Percentiles rank a stretch among this genome's conserved stretches.
These are phyloP conservation scores for Trichoderma aggressivum DNA, from an alignment of 2,329 filamentous ascomycete species.

Conservation along the genomic window DNA sequence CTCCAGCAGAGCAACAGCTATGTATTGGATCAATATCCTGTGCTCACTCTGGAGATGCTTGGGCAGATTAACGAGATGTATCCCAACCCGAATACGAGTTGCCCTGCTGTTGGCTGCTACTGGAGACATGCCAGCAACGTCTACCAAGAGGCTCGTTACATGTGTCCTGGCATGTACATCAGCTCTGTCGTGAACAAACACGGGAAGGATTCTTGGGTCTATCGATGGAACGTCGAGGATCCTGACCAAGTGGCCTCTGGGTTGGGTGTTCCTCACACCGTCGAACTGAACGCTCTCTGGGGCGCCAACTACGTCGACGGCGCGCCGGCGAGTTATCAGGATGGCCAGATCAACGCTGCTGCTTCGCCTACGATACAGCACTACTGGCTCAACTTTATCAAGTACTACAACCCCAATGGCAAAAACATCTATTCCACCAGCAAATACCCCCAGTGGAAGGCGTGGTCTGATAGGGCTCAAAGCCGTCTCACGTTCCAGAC, in stretches of 20 bases:
- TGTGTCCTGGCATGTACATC: constrained; percentile 35
- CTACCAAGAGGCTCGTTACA: constrained; percentile 36
- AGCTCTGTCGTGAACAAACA: constrained; percentile 30
- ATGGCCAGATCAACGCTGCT: constrained; percentile 48
- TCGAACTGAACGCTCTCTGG: constrained; percentile 65
- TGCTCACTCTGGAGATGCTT: constrained; percentile 32
- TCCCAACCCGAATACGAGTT: constrained; percentile 35
- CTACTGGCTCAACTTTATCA: constrained; percentile 74
- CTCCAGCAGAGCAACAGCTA: constrained; percentile 33
- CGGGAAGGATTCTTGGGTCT: constrained; percentile 57
- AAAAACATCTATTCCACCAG: background rate
- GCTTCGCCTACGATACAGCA: constrained; percentile 61
- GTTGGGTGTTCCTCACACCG: constrained; percentile 63
- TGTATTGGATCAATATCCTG: constrained; percentile 35
- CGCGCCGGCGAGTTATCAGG: constrained; percentile 55
- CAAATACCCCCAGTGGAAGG: constrained; percentile 33
- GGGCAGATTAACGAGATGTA: constrained; percentile 34
- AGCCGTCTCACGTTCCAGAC: constrained; percentile 41
- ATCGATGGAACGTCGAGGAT: constrained; percentile 67
- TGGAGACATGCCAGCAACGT: constrained; percentile 38
- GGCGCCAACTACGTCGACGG: constrained; percentile 54
- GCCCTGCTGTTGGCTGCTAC: constrained; percentile 33
- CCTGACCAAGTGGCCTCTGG: constrained; percentile 49
- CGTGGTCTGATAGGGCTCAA: constrained; percentile 35
- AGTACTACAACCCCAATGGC: constrained; percentile 61